Conservation (phyloP, 179 eudicot species). For the Drosera spatulata region DNA sequence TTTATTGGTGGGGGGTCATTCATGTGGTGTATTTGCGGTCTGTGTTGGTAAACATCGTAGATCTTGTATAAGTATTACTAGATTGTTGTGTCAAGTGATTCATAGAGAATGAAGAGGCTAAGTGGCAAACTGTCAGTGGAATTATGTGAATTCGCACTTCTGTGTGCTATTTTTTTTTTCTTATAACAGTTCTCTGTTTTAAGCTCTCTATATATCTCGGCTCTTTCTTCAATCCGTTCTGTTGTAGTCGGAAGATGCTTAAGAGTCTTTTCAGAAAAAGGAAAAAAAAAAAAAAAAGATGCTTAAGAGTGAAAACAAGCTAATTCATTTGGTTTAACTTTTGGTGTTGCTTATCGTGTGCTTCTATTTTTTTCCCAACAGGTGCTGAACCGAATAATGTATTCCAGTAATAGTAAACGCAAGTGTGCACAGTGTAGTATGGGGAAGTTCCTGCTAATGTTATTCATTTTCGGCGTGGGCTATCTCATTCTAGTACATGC, state of each 20-base stretch:
- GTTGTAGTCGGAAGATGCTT: no score
- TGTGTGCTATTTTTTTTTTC: no score
- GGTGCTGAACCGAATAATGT: conserved; percentile 45
- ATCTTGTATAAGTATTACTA: no score
- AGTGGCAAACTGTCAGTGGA: no score
- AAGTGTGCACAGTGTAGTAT: conserved; percentile 63
- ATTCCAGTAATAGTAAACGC: conserved; percentile 46
- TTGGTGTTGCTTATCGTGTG: conserved; percentile 3
- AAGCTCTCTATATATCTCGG: not conserved
- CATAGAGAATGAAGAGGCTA: no score
- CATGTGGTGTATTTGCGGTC: no score
- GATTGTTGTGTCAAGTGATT: no score
- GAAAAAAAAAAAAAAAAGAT: no score
- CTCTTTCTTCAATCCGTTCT: not conserved
- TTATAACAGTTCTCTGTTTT: no score
- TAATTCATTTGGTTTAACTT: not conserved
- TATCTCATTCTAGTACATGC: conserved; percentile 58
- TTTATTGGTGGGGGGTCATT: no score
- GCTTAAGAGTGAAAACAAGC: not conserved
- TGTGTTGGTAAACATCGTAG: no score
- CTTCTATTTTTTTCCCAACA: conserved; percentile 14
- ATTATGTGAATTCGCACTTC: no score
- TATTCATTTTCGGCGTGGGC: conserved; percentile 63
- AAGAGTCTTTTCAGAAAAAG: not conserved
- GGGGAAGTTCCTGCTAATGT: conserved; percentile 60